Conservation (phyloP, 179 eudicot species). For the Vitellaria paradoxa region DNA sequence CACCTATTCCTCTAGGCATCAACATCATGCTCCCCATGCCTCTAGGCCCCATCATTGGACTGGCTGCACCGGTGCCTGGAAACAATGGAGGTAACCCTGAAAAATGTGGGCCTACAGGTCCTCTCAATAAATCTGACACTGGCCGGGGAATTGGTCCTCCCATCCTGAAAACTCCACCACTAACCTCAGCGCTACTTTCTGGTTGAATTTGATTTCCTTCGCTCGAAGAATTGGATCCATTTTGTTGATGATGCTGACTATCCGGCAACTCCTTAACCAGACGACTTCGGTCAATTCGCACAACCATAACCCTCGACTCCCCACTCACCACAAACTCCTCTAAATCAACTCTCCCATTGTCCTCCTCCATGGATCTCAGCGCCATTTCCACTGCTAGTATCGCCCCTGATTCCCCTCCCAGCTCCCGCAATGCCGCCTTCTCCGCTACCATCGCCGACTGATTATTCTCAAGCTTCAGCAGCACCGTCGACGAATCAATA, state of each 20-base stretch:
- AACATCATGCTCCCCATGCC: conserved; percentile 40
- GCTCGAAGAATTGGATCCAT: conserved; percentile 19
- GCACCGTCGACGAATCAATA: conserved; percentile 69
- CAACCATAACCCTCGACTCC: conserved; percentile 69
- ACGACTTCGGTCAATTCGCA: conserved; percentile 60
- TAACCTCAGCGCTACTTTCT: background rate
- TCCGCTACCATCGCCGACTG: conserved; percentile 35
- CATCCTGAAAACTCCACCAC: conserved; percentile 29
- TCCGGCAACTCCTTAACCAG: conserved; percentile 73
- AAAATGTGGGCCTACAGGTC: conserved; percentile 36
- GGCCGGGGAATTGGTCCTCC: conserved; percentile 42
- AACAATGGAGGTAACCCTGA: conserved; percentile 36
- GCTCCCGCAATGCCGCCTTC: conserved; percentile 60
- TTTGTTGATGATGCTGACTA: conserved; percentile 30
- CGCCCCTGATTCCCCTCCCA: conserved; percentile 70
- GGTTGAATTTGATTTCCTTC: conserved; percentile 16
- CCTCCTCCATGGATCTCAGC: conserved; percentile 70
- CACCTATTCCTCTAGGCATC: conserved; percentile 43
- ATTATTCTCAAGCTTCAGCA: conserved; percentile 72
- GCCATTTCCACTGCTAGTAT: conserved; percentile 70
- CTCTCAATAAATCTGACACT: conserved; percentile 59
- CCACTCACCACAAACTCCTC: conserved; percentile 79
- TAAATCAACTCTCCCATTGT: conserved; percentile 64
- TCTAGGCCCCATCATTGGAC: conserved; percentile 30
- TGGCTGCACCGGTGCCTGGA: conserved; percentile 38